phyloP scores from a whole-genome alignment of 1,284 basidiomycete species.

The Rhodofomes roseus region DNA sequence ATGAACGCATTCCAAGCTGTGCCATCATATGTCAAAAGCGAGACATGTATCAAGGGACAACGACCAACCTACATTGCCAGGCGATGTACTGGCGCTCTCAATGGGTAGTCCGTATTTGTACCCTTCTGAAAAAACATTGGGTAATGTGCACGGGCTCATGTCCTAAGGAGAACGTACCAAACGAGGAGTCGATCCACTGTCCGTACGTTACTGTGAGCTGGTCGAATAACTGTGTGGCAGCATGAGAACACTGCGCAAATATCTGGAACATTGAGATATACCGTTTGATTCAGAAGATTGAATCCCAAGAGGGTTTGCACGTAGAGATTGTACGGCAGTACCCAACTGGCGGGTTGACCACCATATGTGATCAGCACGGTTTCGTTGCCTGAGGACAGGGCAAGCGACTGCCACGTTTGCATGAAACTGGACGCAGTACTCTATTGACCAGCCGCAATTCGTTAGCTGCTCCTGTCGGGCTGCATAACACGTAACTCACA shows the following conservation, averaged over 20 bases:
- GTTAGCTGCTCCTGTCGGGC: background rate
- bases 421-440: conserved; percentile 13
- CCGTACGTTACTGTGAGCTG: background rate
- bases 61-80: background rate
- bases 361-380: conserved; percentile 37
- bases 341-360: conserved; percentile 43
- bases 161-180: no score
- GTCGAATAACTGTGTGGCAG: background rate
- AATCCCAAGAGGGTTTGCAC: conserved; percentile 51
- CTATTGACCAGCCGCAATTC: conserved; percentile 4
- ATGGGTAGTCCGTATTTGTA: conserved; percentile 13
- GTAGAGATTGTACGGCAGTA: conserved; percentile 63
- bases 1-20: conserved; percentile 25
- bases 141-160: background rate
- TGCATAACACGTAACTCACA: conserved; percentile 27
- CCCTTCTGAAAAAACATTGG: background rate
- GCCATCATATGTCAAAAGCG: background rate
- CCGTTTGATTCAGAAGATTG: conserved; percentile 17
- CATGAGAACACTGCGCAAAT: background rate
- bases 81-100: conserved; percentile 8
- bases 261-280: conserved; percentile 9
- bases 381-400: conserved; percentile 31
- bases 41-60: background rate
- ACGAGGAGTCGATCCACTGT: background rate
- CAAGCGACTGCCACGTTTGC: conserved; percentile 21